A percentile compares a stretch with the other conserved stretches of the same genome.
Conservation (phyloP, 2,329 filamentous ascomycete genomes). For the Beauveria sp. region DNA sequence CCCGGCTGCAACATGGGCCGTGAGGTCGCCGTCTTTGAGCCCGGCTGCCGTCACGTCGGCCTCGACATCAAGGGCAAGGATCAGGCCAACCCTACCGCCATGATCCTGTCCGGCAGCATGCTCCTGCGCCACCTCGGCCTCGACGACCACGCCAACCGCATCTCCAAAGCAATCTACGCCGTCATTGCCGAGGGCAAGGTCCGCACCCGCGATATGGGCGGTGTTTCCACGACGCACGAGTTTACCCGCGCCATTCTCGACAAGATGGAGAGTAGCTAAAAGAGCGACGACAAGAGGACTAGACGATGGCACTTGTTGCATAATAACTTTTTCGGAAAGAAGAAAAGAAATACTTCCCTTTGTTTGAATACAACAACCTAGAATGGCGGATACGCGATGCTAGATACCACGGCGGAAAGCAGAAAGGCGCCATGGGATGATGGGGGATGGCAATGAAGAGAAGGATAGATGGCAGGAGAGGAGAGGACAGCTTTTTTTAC, state of each 20-base stretch:
- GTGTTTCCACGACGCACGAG: slow-evolving; percentile 79
- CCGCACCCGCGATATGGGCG: slow-evolving; percentile 94
- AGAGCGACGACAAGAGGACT: not conserved
- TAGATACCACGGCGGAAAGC: slow-evolving; percentile 2
- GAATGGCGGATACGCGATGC: slow-evolving; percentile 1
- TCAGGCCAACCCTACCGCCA: slow-evolving; percentile 94
- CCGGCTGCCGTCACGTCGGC: slow-evolving; percentile 97
- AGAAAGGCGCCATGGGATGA: not conserved
- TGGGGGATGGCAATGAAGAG: not conserved
- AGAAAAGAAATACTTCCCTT: not conserved
- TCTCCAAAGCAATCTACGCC: slow-evolving; percentile 74
- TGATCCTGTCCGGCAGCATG: slow-evolving; percentile 95
- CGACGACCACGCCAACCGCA: slow-evolving; percentile 96
- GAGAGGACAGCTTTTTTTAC: slow-evolving; percentile 1
- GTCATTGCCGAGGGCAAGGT: slow-evolving; percentile 82
- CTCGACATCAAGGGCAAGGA: slow-evolving; percentile 99
- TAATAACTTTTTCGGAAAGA: not conserved
- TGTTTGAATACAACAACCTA: slow-evolving; percentile 8
- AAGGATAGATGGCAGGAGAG: not conserved
- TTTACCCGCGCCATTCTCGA: slow-evolving; percentile 91
- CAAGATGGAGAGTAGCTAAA: slow-evolving; percentile 80
- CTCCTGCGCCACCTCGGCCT: slow-evolving; percentile 93
- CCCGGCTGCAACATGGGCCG: slow-evolving; percentile 99
- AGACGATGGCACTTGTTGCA: not conserved
- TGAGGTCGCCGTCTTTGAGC: slow-evolving; percentile 97